A percentile compares a stretch with the other conserved stretches of the same genome.
phyloP scores from a whole-genome alignment of 768 basidiomycete species.

The Boletales sp. region DNA sequence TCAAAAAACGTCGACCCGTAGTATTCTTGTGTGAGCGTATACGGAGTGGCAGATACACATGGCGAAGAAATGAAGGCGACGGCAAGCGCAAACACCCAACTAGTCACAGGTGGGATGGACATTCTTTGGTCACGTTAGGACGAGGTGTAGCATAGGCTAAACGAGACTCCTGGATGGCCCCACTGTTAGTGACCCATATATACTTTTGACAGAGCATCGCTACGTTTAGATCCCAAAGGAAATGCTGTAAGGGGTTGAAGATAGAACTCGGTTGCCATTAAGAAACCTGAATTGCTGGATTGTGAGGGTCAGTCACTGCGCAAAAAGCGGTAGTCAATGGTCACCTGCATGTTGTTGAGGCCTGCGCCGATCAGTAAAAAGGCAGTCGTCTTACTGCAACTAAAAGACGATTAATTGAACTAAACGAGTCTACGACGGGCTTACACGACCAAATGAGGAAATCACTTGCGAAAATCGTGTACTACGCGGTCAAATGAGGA shows the following conservation, averaged over 20 bases:
- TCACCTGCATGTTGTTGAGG: not conserved
- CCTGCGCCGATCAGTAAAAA: too few species aligned
- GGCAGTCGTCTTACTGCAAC: too few species aligned
- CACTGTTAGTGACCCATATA: too few species aligned
- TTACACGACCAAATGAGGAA: too few species aligned
- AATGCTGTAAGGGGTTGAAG: not conserved
- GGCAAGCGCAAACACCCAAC: constrained; percentile 5
- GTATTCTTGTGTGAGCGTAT: constrained; percentile 55
- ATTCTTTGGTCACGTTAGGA: constrained; percentile 4
- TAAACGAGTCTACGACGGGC: too few species aligned
- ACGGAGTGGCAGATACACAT: constrained; percentile 31
- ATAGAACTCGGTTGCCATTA: not conserved
- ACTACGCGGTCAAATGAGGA: too few species aligned
- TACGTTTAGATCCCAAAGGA: constrained; percentile 1
- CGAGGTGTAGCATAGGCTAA: not conserved
- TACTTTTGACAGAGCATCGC: not conserved
- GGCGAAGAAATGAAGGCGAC: constrained; percentile 8
- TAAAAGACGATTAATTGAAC: too few species aligned
- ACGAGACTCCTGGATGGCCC: not conserved
- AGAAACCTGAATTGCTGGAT: constrained; percentile 1
- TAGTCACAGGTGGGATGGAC: not conserved
- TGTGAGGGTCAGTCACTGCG: too few species aligned
- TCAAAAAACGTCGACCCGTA: constrained; percentile 62
- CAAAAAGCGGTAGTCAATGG: too few species aligned
- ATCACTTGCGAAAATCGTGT: too few species aligned